Base-by-base conservation (phyloP, 352 stramenopile genomes). In the Globisporangium spinosum region DNA sequence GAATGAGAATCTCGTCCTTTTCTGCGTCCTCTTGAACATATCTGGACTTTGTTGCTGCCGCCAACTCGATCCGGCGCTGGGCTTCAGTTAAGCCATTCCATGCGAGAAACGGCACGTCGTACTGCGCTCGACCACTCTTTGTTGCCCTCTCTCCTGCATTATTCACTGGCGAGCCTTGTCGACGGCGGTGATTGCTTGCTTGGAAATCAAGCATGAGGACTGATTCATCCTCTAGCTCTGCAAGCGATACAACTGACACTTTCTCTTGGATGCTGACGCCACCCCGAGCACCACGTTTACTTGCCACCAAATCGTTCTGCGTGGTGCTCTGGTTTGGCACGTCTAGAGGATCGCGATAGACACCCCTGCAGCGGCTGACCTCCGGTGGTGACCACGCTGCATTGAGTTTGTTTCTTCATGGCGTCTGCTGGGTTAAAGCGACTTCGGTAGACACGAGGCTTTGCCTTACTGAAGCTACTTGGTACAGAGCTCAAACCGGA, bases 401-500 rank as follows among this genome's bases (percentile, higher is more conserved):
- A 89, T 1, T 70, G 68, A 55, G 67, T 71, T 63, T 86, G 75
- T 1, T 72, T 69, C 32, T 60, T 59, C 15, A 70, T 51, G 1
- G 77, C 70, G 25, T 83, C 55, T 4, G 72, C 57, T 29, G 75
- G 71, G 59, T 71, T 77, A 8, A 77, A 73, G 29, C 45, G 58
- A 49, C 45, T 80, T 23, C 77, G 73, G 62, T 92, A 92, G 0
- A 90, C 54, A 15, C 73, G 76, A 32, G 84, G 82, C 29, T 83
- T 89, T 12, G 76, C 71, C 55, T 80, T 75, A 29, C 74, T 72
- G 60, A 92, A 92, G 68, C 75, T 79, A 51, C 84, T 89, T n/a
- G 77, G 80, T 4, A 90, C 69, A 15, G 82, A 85, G 60, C 79
- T 82, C 64, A 77, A 70, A 10, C 70, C 70, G 0, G 81, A 77